phyloP scores from a whole-genome alignment of 2,329 filamentous ascomycete species.

The Beauveria asiatica region DNA sequence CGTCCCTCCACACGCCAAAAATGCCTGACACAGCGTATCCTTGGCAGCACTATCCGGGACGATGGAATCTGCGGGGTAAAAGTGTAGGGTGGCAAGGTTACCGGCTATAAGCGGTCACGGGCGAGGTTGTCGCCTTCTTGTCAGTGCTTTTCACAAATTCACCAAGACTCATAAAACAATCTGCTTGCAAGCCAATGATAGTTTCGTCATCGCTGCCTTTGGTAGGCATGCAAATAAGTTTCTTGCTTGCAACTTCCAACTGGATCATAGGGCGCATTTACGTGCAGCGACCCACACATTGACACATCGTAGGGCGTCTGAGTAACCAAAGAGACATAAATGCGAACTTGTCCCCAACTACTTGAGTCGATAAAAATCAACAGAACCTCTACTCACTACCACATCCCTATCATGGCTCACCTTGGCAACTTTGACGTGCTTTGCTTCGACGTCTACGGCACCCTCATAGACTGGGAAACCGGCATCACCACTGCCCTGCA shows the following conservation, averaged over 20 bases:
- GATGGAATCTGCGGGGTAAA: not conserved
- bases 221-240: too few species aligned
- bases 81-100: too few species aligned
- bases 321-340: not conserved
- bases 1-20: not conserved
- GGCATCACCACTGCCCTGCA: slow-evolving; percentile 50
- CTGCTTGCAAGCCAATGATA: too few species aligned
- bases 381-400: not conserved
- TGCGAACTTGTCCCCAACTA: not conserved
- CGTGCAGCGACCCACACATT: not conserved
- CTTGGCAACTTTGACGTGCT: slow-evolving; percentile 33
- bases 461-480: slow-evolving; percentile 69
- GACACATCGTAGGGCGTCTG: not conserved
- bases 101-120: too few species aligned
- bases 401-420: not conserved
- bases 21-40: not conserved
- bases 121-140: too few species aligned
- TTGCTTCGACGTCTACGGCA: slow-evolving; percentile 75
- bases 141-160: too few species aligned
- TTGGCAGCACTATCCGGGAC: not conserved
- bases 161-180: too few species aligned
- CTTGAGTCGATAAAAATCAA: not conserved
- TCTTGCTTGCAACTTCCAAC: too few species aligned
- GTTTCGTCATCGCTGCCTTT: too few species aligned
- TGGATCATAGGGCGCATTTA: not conserved